Evolutionary conservation across 441 rosid species (phyloP), one percentile per base, ranked within the genome.

Genomic region (Pelargonium citronellum): DNA sequence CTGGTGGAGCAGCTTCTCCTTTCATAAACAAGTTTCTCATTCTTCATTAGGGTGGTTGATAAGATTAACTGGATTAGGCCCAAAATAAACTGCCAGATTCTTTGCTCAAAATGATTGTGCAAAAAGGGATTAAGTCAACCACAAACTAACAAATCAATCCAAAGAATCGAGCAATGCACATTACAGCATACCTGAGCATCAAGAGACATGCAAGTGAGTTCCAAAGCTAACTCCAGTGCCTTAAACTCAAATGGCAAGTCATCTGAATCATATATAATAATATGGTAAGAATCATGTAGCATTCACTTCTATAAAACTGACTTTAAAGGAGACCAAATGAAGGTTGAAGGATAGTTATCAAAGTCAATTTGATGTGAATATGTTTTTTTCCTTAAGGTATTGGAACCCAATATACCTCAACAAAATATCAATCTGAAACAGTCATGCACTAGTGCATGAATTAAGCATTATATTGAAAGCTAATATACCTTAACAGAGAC

Each of bases 181-280:
- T 66, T 75, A 47, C 9, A 70, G 75, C 83, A 76, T 79, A 92
- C 98, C 97, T 92, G 92, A 64, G 87, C 80, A 83, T 91, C 97
- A 79, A 95, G 87, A 71, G 93, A 87, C 84, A 80, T 81, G 90
- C 98, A 95, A 67, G 95, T 84, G 68, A 90, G 57, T 67, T 95
- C 99, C 88, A 95, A 80, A 78, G 97, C 97, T 82, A 95, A 73
- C 79, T 95, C 99, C 77, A 95, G 82, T 34, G 99, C 96, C 81
- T 83, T 87, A 74, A 95, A 92, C 71, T 95, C 97, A 79, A 95
- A 95, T 24, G 97, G 99, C 73, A 95, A 84, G 82, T 95, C 97
- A 87, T 95, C 99, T 95, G 89, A 73, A 80, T 73, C 66, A 83
- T 68, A 75, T 37, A 71, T 73, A 75, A 61, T 78, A 24, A 74